Base-by-base conservation (phyloP, 2,329 filamentous ascomycete genomes). In the Blastomyces parvus region DNA sequence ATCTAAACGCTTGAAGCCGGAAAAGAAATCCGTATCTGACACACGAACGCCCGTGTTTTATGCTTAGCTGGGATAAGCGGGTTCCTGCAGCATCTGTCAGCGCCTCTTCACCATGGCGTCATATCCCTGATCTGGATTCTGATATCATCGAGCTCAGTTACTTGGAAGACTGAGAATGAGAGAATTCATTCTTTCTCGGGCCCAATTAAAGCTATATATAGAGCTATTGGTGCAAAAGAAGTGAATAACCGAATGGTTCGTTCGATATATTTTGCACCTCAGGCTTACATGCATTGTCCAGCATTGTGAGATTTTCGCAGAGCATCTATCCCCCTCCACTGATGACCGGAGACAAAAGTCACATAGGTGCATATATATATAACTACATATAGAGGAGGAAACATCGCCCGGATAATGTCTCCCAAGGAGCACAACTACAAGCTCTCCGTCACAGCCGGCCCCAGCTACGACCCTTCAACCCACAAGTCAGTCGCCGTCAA, bases 401-500 rank as follows among this genome's bases (percentile, higher is more conserved):
- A 17, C 22, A 30, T 30, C 4, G 4, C 5, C 27, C 25, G 1
- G 14, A 56, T 56, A 22, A 56, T 56, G 53, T 17, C 53, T 19
- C 2, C 11, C 53, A 38, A 38, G 14, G 17, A 33, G 4, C 53
- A 13, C 3, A 19, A 19, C 53, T 96, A 94, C 75, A 83, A 90
- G 60, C 82, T 97, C 66, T 85, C 84, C 68, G 87, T 97, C 62
- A 95, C 91, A 0, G 90, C 90, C 0, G 93, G 93, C 2, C 82
- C 89, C 1, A 80, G 80, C 67, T 96, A 97, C 77, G 85, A 94
- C 72, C 76, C 81, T 42, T 76, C 81, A n/a, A 83, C 83, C n/a
- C 91, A 96, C 70, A 77, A 86, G 65, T 79, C 85, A 36, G 86
- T 97, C 11, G 83, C 84, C 3, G 88, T 97, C 73, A 97, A 97